phyloP scores from a whole-genome alignment of 2,329 filamentous ascomycete genomes.

The Aaosphaeria arxii region DNA sequence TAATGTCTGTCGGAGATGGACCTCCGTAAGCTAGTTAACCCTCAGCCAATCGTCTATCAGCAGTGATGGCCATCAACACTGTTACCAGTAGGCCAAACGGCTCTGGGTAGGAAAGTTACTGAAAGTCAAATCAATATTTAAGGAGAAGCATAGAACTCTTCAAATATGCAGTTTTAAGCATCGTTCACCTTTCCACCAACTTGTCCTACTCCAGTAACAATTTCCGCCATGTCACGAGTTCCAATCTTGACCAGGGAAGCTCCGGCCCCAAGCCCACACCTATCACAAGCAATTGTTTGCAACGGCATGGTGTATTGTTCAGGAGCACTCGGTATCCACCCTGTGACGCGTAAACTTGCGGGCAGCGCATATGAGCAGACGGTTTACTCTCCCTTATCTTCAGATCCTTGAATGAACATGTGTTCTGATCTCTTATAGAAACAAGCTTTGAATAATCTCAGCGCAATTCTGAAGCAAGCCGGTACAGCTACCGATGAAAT shows the following conservation, averaged over 20 bases:
- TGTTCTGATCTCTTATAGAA: neutral
- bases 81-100: too few species aligned
- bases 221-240: too few species aligned
- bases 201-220: too few species aligned
- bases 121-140: too few species aligned
- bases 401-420: neutral
- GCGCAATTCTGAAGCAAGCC: constrained; percentile 16
- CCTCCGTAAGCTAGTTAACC: too few species aligned
- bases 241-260: neutral
- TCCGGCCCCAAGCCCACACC: neutral
- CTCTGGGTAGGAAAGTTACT: too few species aligned
- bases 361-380: neutral
- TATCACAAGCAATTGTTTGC: neutral
- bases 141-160: too few species aligned
- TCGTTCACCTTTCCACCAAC: too few species aligned
- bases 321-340: neutral
- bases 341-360: neutral
- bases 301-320: neutral
- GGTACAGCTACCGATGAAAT: constrained; percentile 24
- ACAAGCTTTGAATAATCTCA: neutral
- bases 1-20: too few species aligned
- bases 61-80: too few species aligned
- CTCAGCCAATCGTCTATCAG: too few species aligned
- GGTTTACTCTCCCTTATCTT: neutral
- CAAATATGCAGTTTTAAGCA: too few species aligned